Evolutionary conservation across 1,139 yeast genomes (phyloP).

Genomic region (Debaryomyces udenii): DNA sequence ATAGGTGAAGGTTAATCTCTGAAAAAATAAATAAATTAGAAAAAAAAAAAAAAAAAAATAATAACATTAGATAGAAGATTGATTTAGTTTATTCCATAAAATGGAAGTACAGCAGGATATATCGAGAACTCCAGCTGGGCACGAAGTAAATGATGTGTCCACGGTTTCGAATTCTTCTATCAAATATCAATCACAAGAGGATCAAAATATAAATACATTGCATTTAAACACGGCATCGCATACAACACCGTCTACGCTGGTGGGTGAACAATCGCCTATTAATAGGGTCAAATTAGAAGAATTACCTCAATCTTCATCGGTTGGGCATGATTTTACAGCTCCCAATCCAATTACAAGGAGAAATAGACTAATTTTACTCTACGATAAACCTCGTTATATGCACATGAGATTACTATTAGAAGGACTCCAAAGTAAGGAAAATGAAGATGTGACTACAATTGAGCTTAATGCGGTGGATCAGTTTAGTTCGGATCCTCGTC

Average conservation of each 20-base stretch:
- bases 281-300: constrained; percentile 11
- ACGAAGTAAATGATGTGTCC: no score
- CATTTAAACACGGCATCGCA: not conserved
- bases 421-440: constrained; percentile 25
- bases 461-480: constrained; percentile 19
- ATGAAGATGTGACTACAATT: constrained; percentile 25
- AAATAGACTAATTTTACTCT: constrained; percentile 33
- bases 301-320: not conserved
- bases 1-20: no score
- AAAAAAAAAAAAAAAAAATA: no score
- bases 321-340: not conserved
- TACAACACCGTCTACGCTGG: not conserved
- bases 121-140: no score
- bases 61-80: no score
- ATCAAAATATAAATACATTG: constrained; percentile 1
- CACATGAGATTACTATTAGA: constrained; percentile 33
- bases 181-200: not conserved
- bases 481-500: constrained; percentile 1
- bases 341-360: constrained; percentile 12
- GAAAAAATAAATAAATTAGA: no score
- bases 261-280: constrained; percentile 8
- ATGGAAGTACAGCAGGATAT: no score
- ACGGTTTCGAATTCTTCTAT: no score
- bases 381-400: constrained; percentile 34
- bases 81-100: no score